Conservation (phyloP, 129 eudicot genomes). For the Deinandra increscens region DNA sequence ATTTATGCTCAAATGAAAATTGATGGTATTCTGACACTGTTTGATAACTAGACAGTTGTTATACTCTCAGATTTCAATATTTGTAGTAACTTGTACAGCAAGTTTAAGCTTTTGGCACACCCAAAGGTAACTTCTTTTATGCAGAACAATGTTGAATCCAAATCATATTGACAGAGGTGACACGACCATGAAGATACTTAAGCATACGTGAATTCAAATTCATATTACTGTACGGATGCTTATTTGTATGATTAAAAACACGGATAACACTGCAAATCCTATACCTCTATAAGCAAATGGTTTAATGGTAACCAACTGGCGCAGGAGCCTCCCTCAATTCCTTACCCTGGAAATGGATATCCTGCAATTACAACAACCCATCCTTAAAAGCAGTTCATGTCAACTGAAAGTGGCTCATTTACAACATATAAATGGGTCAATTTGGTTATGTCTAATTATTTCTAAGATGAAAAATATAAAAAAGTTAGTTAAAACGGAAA, state of each 20-base stretch:
- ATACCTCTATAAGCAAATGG: not conserved
- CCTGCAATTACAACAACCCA: slow-evolving; percentile 46
- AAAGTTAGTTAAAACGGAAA: too few species aligned
- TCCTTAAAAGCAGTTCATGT: slow-evolving; percentile 9
- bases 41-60: not conserved
- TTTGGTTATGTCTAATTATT: not conserved
- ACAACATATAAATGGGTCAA: not conserved
- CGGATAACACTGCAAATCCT: not conserved
- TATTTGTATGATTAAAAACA: not conserved
- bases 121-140: not conserved
- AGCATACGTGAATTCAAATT: not conserved
- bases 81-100: not conserved
- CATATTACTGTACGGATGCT: slow-evolving; percentile 13
- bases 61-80: not conserved
- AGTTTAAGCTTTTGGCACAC: not conserved
- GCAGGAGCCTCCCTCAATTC: slow-evolving; percentile 86
- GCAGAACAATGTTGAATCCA: not conserved
- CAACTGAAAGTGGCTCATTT: not conserved
- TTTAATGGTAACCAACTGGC: slow-evolving; percentile 76
- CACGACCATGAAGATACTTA: not conserved
- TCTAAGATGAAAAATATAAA: not conserved
- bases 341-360: slow-evolving; percentile 88
- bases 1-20: not conserved
- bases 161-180: not conserved
- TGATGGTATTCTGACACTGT: not conserved